phyloP scores from a whole-genome alignment of 495 filamentous ascomycete genomes.

The Aspergillus nanangensis region DNA sequence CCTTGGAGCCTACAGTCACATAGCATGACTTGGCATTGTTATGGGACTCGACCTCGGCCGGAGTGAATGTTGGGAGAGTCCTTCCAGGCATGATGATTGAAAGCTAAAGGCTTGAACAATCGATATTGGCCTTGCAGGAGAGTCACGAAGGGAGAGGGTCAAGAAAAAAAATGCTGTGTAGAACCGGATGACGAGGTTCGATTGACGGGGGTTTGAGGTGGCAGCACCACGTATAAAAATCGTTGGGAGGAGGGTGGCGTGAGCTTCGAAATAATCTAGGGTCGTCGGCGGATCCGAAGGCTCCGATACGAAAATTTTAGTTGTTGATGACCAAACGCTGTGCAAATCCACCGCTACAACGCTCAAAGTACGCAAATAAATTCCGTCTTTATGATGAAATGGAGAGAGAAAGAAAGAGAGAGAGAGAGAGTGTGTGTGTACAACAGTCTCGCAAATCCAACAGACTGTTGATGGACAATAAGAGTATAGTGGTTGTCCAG shows the following conservation, averaged over 20 bases:
- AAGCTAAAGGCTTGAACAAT: background rate
- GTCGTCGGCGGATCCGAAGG: slow-evolving; percentile 15
- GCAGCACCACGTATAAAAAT: slow-evolving; percentile 12
- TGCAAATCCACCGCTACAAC: background rate
- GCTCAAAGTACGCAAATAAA: too few relatives aligned
- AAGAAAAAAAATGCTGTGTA: background rate
- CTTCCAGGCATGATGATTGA: slow-evolving; percentile 41
- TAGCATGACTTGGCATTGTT: slow-evolving; percentile 84
- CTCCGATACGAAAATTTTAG: slow-evolving; percentile 11
- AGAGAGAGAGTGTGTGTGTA: too few relatives aligned
- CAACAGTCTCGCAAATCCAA: too few relatives aligned
- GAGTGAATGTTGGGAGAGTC: slow-evolving; percentile 73
- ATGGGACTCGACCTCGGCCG: slow-evolving; percentile 73
- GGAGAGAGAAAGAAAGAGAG: too few relatives aligned
- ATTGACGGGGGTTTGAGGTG: slow-evolving; percentile 6
- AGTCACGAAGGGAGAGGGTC: background rate
- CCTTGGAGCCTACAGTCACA: slow-evolving; percentile 82
- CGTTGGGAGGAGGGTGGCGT: slow-evolving; percentile 18
- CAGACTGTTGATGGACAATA: too few relatives aligned
- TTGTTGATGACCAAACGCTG: background rate
- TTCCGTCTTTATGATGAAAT: too few relatives aligned
- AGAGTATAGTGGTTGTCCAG: too few relatives aligned
- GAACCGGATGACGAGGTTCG: background rate
- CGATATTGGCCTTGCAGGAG: background rate
- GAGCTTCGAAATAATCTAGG: slow-evolving; percentile 17